Base-by-base conservation (phyloP, 805 yeast genomes). In the Jamesozyma hellenica region DNA sequence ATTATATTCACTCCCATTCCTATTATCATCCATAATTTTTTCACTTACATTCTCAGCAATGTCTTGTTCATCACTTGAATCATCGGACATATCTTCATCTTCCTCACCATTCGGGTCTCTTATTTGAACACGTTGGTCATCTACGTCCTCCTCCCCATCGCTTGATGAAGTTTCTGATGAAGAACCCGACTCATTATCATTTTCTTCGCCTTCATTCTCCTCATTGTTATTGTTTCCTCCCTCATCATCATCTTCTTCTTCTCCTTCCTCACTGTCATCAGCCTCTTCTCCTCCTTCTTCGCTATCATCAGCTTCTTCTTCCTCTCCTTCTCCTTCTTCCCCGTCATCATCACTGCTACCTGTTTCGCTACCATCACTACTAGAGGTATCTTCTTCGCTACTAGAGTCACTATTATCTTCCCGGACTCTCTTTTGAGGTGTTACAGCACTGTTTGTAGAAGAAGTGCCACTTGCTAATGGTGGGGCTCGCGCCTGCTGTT, bases 31-130 rank as follows among this genome's bases (percentile, higher is more conserved):
- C 6, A 17, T 12, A 7, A 6, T 18, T 16, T 31, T 71, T 75
- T 33, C 70, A 75, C 32, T 68, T 68, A 34, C 69, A 67, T 40
- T 70, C 66, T 47, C 72, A 7, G 17, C 67, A 47, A 72, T 62
- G 19, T 28, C 33, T 4, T 33, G 34, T 64, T 72, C 36, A 55
- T 59, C 69, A 27, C 63, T 60, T 40, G 58, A 58, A 45, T 66
- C 66, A 45, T 73, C 62, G 48, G 75, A 63, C 48, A 71, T 76
- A 5, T 77, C 79, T 7, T 74, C 77, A 42, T 56, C 54, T 39
- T 68, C 74, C 25, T 63, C 66, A 27, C 64, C 70, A 8, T 62
- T 70, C 27, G 63, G 69, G 11, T 59, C 68, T 3, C 60, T 70
- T 17, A 64, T 70, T 28, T 64, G 68, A 11, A 58, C 68, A 3